Evolutionary conservation across 345 rosid genomes (phyloP), one percentile per base, ranked within the genome.

Genomic region (Pistacia integerrima): DNA sequence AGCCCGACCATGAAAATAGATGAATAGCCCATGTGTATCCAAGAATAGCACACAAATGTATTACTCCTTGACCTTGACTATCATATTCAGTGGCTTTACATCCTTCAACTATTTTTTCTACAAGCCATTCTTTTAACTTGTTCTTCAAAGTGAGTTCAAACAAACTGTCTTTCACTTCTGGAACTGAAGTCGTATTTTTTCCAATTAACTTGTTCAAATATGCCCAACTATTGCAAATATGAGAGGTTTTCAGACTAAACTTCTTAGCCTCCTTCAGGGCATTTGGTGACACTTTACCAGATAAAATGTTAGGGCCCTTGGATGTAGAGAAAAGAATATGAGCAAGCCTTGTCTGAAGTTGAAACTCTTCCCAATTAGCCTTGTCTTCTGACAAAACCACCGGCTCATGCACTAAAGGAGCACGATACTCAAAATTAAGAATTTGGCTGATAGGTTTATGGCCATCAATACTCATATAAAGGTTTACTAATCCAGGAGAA

Each of bases 41-140:
- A 75, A 96, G 91, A 77, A 90, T 84, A 22, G 97, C 87, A 80
- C 99, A 93, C 79, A 93, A 85, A 87, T 96, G 99, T 75, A 96
- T 88, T 73, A 90, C 97, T 69, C 95, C 97, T 76, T 76, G 95
- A 75, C 99, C 99, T 73, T 87, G 86, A 67, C 77, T 73, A 78
- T 96, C 99, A 80, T 87, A 85, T 69, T 85, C 93, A 22, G 74
- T 79, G 61, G 88, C 67, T 84, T 79, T 91, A 79, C 85, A 63
- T 56, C 97, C 94, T 74, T 85, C 88, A 8, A 87, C 74, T 73
- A 92, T 81, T 84, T 92, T 93, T 87, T 96, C 99, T 85, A 87
- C 68, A 46, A 96, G 84, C 99, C 99, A 96, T 75, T 96, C 98
- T 83, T 85, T 88, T 35, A 96, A 68, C 79, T 84, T 85, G 83